These are phyloP conservation scores for Adansonia grandidieri DNA, from an alignment of 441 rosid genomes.

Conservation along the genomic window DNA sequence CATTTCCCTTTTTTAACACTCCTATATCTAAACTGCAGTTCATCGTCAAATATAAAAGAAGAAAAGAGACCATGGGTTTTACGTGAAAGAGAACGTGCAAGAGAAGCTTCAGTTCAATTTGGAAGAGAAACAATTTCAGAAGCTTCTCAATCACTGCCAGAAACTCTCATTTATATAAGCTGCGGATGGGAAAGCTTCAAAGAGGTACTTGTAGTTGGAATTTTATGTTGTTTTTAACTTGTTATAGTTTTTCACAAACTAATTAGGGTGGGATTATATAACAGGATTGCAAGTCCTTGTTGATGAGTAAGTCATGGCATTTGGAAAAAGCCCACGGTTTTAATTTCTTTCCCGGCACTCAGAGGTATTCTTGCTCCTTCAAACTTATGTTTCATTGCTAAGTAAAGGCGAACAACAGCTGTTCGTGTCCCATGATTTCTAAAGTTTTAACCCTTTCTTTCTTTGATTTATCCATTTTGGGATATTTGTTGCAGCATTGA, in stretches of 20 bases:
- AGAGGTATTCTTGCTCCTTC: constrained; percentile 52
- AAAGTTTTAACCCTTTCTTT: not conserved
- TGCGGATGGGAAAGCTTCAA: constrained; percentile 98
- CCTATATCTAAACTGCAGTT: constrained; percentile 40
- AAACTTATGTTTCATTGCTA: not conserved
- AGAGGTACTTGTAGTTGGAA: constrained; percentile 53
- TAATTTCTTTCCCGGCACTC: constrained; percentile 94
- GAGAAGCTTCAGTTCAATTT: constrained; percentile 69
- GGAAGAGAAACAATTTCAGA: constrained; percentile 52
- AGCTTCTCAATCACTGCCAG: constrained; percentile 58
- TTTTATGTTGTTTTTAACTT: constrained; percentile 24
- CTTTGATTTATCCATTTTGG: constrained; percentile 15
- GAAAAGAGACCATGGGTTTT: constrained; percentile 97
- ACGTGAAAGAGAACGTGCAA: constrained; percentile 81
- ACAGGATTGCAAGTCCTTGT: constrained; percentile 83
- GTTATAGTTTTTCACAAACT: constrained; percentile 23
- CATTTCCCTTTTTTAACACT: constrained; percentile 15
- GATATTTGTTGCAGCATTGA: constrained; percentile 69
- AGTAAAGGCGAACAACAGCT: not conserved
- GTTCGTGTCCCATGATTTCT: not conserved
- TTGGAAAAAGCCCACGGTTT: constrained; percentile 89
- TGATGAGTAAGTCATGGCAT: constrained; percentile 69
- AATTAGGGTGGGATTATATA: constrained; percentile 23
- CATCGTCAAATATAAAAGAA: constrained; percentile 52
- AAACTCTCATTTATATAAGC: constrained; percentile 88